These are phyloP conservation scores for Fusarium sarcochroum DNA, from an alignment of 2,329 filamentous ascomycete species.

Conservation along the genomic window DNA sequence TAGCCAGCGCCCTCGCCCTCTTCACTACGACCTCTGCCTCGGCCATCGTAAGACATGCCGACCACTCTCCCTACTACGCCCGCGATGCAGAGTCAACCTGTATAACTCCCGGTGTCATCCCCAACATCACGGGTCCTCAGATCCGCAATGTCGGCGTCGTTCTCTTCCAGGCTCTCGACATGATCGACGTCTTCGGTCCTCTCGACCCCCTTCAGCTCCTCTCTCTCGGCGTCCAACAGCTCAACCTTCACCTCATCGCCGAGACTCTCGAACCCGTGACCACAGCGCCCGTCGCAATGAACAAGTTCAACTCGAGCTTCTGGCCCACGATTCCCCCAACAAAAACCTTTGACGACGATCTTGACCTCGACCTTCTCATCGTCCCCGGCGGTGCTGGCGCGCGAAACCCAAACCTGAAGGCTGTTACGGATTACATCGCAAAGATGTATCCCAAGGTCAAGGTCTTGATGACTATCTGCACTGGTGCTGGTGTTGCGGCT, in stretches of 20 bases:
- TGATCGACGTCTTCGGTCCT: conserved; percentile 63
- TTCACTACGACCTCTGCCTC: conserved; percentile 24
- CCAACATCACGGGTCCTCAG: conserved; percentile 37
- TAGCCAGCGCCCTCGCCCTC: conserved; percentile 24
- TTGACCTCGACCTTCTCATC: conserved; percentile 71
- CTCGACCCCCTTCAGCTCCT: conserved; percentile 61
- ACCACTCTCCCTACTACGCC: conserved; percentile 2
- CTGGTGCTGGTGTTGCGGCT: conserved; percentile 72
- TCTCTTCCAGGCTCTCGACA: conserved; percentile 61
- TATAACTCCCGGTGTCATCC: conserved; percentile 41
- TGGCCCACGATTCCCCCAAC: conserved; percentile 57
- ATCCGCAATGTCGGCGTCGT: conserved; percentile 58
- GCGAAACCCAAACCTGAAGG: conserved; percentile 55
- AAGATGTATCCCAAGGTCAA: conserved; percentile 62
- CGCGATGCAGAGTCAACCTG: conserved; percentile 26
- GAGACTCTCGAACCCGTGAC: conserved; percentile 58
- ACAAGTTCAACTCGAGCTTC: conserved; percentile 55
- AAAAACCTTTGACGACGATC: conserved; percentile 66
- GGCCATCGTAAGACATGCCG: not conserved
- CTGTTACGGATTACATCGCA: conserved; percentile 53
- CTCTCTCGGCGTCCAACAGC: conserved; percentile 48
- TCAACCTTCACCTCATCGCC: conserved; percentile 60
- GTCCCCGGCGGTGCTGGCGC: conserved; percentile 73
- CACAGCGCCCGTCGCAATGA: conserved; percentile 51
- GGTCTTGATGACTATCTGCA: conserved; percentile 76